Conservation (phyloP, 2,329 filamentous ascomycete genomes). For the Exophiala lecanii-corni region DNA sequence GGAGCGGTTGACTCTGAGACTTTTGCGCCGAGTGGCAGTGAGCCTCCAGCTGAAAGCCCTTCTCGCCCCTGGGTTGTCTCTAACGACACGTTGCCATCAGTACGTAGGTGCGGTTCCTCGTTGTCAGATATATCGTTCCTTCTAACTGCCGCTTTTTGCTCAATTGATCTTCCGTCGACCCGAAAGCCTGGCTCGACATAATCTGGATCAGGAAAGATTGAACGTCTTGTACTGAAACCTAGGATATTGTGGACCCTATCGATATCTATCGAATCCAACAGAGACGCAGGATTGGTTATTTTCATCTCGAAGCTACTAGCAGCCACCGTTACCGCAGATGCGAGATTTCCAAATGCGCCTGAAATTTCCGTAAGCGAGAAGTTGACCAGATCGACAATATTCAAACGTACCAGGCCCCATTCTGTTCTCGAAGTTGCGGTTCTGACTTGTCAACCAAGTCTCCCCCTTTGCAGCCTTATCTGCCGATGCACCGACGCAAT, state of each 20-base stretch:
- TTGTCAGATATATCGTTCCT: not conserved
- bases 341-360: conserved; percentile 43
- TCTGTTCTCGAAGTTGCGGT: conserved; percentile 44
- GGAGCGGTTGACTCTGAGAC: not conserved
- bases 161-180: not conserved
- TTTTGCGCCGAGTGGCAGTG: not conserved
- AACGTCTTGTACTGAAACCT: not conserved
- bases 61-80: not conserved
- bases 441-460: conserved; percentile 43
- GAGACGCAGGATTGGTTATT: conserved; percentile 35
- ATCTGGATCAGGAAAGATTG: not conserved
- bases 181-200: not conserved
- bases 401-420: conserved; percentile 40
- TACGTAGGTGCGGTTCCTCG: not conserved
- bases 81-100: not conserved
- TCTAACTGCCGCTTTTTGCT: not conserved
- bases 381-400: too few species aligned
- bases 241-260: conserved; percentile 12
- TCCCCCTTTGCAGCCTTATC: conserved; percentile 40
- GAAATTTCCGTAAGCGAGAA: too few species aligned
- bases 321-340: conserved; percentile 44
- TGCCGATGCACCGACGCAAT: conserved; percentile 42
- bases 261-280: conserved; percentile 30
- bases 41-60: not conserved
- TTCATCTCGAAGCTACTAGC: conserved; percentile 45